Conservation (phyloP, 2,329 filamentous ascomycete genomes). For the Clonostachys chloroleuca region DNA sequence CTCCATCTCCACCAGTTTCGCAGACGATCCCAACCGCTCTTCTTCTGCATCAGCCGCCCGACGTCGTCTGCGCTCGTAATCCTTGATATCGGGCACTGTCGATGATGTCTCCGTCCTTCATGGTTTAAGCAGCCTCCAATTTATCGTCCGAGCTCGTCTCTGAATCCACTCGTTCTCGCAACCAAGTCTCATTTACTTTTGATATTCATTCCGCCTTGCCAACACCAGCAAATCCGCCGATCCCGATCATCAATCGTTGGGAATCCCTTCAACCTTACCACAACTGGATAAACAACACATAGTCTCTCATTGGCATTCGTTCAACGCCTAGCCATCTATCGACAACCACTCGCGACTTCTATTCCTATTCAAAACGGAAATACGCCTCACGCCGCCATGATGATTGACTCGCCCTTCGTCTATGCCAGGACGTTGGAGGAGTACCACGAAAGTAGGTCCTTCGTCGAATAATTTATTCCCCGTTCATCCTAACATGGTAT, state of each 20-base stretch:
- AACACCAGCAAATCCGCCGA: too few relatives aligned
- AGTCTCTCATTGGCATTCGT: not conserved
- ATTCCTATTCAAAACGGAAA: not conserved
- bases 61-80: slow-evolving; percentile 5
- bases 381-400: not conserved
- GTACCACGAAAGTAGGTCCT: slow-evolving; percentile 19
- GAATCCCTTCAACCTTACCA: too few relatives aligned
- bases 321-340: not conserved
- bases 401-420: not conserved
- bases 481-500: not conserved
- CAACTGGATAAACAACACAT: too few relatives aligned
- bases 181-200: too few relatives aligned
- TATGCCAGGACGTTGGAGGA: slow-evolving; percentile 19
- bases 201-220: too few relatives aligned
- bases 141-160: slow-evolving; percentile 39
- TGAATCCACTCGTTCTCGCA: slow-evolving; percentile 33
- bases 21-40: slow-evolving; percentile 5
- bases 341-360: not conserved
- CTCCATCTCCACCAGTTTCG: not conserved
- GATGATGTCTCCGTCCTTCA: slow-evolving; percentile 27
- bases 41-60: not conserved
- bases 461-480: too few relatives aligned
- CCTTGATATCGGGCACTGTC: slow-evolving; percentile 12
- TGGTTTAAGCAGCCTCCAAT: slow-evolving; percentile 15
- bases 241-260: too few relatives aligned